Base-by-base conservation (phyloP, 441 rosid genomes). In the Euphorbia schlechtendalii region DNA sequence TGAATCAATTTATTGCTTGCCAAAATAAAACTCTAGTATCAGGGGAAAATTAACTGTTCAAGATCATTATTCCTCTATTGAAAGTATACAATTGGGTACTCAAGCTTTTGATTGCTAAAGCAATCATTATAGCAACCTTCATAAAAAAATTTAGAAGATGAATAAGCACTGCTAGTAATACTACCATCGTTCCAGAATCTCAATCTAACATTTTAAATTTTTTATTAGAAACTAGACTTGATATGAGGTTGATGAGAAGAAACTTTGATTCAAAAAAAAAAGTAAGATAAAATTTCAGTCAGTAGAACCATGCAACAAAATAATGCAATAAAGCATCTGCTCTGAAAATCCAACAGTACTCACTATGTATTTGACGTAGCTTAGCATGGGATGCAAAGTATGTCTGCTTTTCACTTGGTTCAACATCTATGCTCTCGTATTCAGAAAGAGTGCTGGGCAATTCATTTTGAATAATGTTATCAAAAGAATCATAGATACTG, bases 401-500 rank as follows among this genome's bases (percentile, higher is more conserved):
- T 34, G 69, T 55, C 36, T 66, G 74, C 68, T 73, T 76, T 70
- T 78, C 88, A 68, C 74, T 71, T 51, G 84, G 85, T 76, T 71
- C 78, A 60, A 71, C 81, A 68, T 84, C 90, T 71, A 76, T 82
- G 70, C 65, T 84, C 74, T 82, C 92, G 66, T 66, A 74, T 79
- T 72, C 84, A 38, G 79, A 64, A 46, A 12, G 36, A 34, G 63
- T 60, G 59, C 65, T 63, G 59, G 71, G 65, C 53, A 65, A 60
- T 65, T 84, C 92, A 62, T 69, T 65, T 63, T 71, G 82, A 68
- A 71, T 77, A 17, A 77, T 64, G 22, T 68, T 83, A 75, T 85
- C 92, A 56, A 91, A 76, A 77, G 86, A 70, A 80, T 87, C 94
- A 75, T 94, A 89, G 60, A 85, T 80, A 66, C 88, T 94, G 82